Conservation (phyloP, 441 rosid genomes). For the Aleurites moluccanus region DNA sequence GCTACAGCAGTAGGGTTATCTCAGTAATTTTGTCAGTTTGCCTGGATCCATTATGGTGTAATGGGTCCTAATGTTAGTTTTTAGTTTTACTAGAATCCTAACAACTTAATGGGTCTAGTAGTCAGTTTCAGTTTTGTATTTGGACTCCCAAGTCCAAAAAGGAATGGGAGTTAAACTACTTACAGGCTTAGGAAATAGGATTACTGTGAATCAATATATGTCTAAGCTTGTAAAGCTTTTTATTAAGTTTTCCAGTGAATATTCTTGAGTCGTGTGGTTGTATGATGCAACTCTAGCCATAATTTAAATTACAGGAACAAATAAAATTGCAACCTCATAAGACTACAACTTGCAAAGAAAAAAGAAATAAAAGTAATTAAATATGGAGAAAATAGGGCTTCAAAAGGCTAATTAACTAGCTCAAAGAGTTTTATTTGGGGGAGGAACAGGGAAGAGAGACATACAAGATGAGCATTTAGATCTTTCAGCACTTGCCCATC, state of each 20-base stretch:
- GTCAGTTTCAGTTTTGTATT: background rate
- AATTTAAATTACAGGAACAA: background rate
- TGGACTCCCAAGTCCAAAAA: background rate
- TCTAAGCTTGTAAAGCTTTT: background rate
- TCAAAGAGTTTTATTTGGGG: slow-evolving; percentile 2
- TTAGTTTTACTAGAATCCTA: background rate
- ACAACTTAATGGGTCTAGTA: background rate
- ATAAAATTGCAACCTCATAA: background rate
- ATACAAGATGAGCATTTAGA: slow-evolving; percentile 86
- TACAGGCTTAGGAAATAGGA: background rate
- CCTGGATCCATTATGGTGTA: no score
- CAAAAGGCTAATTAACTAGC: background rate
- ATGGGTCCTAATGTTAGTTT: background rate
- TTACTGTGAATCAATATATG: background rate
- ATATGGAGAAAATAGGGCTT: background rate
- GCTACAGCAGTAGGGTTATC: background rate
- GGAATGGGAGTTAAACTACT: background rate
- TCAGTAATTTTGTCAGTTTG: background rate
- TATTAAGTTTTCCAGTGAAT: background rate
- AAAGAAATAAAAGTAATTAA: background rate
- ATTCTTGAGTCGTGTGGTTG: background rate
- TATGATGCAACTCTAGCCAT: background rate
- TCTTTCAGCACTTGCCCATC: slow-evolving; percentile 97
- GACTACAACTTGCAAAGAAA: no score
- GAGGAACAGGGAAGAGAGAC: slow-evolving; percentile 23